Evolutionary conservation across 2,329 filamentous ascomycete species (phyloP), one percentile per base, ranked within the genome.

Genomic region (Venturia asperata): DNA sequence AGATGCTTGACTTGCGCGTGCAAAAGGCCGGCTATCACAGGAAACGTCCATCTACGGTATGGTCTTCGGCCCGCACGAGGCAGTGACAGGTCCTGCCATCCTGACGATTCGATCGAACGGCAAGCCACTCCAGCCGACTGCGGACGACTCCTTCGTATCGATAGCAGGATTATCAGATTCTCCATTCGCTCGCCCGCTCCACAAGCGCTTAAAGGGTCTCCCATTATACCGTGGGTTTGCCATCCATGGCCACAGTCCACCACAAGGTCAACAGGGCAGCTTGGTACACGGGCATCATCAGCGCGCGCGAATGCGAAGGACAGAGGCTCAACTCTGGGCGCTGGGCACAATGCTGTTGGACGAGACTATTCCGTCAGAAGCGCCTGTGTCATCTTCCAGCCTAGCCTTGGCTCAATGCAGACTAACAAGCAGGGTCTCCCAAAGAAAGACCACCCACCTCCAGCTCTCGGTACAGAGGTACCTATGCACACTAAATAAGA

Each of bases 321-420:
- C 19, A 27, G 27, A 56, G 27, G 9, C 27, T 41, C 9, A 2
- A 56, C 5, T 4, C 34, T 27, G 27, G 27, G 27, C 49, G 27
- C 24, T 30, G 10, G 27, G 49, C 49, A 34, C 24, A 55, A 55
- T 24, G 49, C 49, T 61, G 58, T 61, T 61, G 58, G 58, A 61
- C 34, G 34, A 43, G 58, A 61, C 34, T 39, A 10, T 61, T 42
- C 41, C 34, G 58, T 41, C 27, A 34, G 15, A 34, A 39, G 55
- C 55, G 55, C 55, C 34, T 58, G 55, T 58, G 19, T 61, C 58
- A 43, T 42, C 37, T 19, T 43, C 58, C 58, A 61, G 58, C 58
- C 58, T 45, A 43, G 19, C 15, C 15, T 1, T 37, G 27, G 27
- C 30, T 11, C 27, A 56, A 56, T 56, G 30, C 27, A 37, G 15